Percentiles rank a stretch among this genome's conserved stretches.
phyloP scores from a whole-genome alignment of 2,329 filamentous ascomycete species.

The Fusarium clavum region DNA sequence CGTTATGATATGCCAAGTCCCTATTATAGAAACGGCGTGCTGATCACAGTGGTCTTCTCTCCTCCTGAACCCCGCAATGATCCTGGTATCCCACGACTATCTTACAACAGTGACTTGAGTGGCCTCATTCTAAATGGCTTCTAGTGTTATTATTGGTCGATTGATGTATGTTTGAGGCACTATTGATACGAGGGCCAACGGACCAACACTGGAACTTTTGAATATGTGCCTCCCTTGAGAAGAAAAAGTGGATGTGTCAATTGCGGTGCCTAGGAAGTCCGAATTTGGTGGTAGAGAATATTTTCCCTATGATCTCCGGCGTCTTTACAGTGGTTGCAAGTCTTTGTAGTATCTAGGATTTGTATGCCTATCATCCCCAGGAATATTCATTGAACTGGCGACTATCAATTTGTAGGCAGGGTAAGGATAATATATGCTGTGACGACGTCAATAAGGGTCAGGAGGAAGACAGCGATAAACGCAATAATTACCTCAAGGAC shows the following conservation, averaged over 20 bases:
- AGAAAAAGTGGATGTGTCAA: background rate
- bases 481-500: no score
- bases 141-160: background rate
- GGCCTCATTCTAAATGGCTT: background rate
- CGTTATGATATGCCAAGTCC: background rate
- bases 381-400: no score
- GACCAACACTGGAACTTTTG: background rate
- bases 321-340: no score
- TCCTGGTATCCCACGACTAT: background rate
- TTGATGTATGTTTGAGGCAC: background rate
- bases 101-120: background rate
- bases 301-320: no score
- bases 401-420: no score
- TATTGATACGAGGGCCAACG: background rate
- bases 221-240: background rate
- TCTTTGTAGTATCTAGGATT: no score
- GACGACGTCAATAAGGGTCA: no score
- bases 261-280: background rate
- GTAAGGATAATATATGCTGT: no score
- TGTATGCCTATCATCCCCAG: no score
- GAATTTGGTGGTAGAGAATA: no score
- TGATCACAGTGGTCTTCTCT: background rate
- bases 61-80: background rate
- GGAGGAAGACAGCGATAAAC: no score
- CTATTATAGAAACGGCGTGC: background rate